Base-by-base conservation (phyloP, 805 yeast species). In the Tetrapisispora iriomotensis region DNA sequence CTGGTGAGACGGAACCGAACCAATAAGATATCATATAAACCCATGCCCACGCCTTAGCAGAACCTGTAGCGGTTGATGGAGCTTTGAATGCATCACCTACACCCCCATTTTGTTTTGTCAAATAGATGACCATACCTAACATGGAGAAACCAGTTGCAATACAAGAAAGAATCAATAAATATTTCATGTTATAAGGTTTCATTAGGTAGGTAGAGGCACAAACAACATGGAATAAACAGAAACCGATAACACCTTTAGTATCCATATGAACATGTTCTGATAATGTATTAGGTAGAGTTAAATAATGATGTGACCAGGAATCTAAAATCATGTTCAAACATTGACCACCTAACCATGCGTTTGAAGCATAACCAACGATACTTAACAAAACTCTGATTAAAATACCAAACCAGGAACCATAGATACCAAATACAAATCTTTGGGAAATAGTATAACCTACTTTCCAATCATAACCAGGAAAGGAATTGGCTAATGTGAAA, bases 381-480 rank as follows among this genome's bases (percentile, higher is more conserved):
- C 71, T 61, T 47, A 74, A 53, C 29, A 71, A 47, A 8, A 69
- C 61, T 53, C 72, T 56, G 10, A 67, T 61, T 24, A 61, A 31
- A 24, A 70, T 61, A 12, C 72, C 73, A 22, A 68, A 41, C 5
- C 54, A 52, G 1, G 69, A 62, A 9, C 75, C 75, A 38, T 54
- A 58, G 20, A 70, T 64, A 17, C 75, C 76, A 52, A 70, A 71
- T 2, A 65, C 62, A 23, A 69, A 59, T 50, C 76, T 54, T 46
- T 67, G 74, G 7, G 67, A 58, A 17, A 70, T 38, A 1, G 76
- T 67, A 46, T 60, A 70, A 8, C 74, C 74, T 31, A 70, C 64
- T 50, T 71, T 75, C 60, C 67, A 72, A 34, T 70, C 66, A 14
- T 57, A 50, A 32, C 79, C 79, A 0, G 71, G 74, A 37, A 60